These are phyloP conservation scores for Cyberlindnera galapagoensis DNA, from an alignment of 805 yeast genomes.

Conservation along the genomic window DNA sequence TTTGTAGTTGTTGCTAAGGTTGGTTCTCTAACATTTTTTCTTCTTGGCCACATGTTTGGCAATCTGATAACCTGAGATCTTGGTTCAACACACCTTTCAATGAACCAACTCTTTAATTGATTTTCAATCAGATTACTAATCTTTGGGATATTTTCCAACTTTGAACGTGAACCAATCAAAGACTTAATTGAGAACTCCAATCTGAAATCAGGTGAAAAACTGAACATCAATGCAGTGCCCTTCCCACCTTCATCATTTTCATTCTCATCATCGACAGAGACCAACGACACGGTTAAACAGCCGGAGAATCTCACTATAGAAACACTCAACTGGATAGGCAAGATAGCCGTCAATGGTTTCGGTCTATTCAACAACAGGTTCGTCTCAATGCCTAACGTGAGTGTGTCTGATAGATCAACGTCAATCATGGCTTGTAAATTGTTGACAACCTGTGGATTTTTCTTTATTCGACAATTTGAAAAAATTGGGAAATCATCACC, in stretches of 20 bases:
- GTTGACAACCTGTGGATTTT: conserved; percentile 41
- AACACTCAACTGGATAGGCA: conserved; percentile 81
- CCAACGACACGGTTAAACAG: conserved; percentile 65
- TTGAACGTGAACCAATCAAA: conserved; percentile 86
- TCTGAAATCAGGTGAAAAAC: conserved; percentile 87
- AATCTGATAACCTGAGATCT: conserved; percentile 77
- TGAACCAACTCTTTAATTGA: conserved; percentile 80
- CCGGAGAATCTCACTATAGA: conserved; percentile 90
- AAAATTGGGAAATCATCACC: conserved; percentile 96
- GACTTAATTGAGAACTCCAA: conserved; percentile 86
- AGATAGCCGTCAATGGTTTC: conserved; percentile 71
- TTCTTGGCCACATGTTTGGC: conserved; percentile 85
- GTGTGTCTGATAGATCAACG: conserved; percentile 80
- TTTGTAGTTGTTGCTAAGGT: conserved; percentile 3
- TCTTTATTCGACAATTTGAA: conserved; percentile 81
- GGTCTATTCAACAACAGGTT: conserved; percentile 75
- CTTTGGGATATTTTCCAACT: conserved; percentile 89
- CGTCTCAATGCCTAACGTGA: conserved; percentile 83
- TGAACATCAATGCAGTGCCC: conserved; percentile 76
- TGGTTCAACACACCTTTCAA: conserved; percentile 91
- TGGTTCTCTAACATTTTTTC: conserved; percentile 45
- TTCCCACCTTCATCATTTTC: conserved; percentile 19
- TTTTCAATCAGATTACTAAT: conserved; percentile 79
- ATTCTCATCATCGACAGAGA: conserved; percentile 20
- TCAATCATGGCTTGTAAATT: conserved; percentile 81